Conservation (phyloP, 148 eudicot genomes). For the Camellia japonica region DNA sequence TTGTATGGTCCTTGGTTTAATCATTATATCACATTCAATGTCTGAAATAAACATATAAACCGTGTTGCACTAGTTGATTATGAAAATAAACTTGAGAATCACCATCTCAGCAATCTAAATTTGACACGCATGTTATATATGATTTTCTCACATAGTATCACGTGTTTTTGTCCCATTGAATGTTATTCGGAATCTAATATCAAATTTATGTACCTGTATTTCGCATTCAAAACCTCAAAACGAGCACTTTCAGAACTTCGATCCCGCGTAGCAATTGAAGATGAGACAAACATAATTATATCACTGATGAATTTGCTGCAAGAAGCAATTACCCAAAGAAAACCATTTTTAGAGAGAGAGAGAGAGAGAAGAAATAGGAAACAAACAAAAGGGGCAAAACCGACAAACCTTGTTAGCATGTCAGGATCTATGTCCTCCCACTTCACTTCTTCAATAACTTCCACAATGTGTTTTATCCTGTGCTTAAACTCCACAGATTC, state of each 20-base stretch:
- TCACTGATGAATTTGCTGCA: slow-evolving; percentile 93
- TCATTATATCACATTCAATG: neutral
- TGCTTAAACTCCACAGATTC: slow-evolving; percentile 88
- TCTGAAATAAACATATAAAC: neutral
- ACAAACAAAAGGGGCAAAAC: neutral
- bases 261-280: slow-evolving; percentile 70
- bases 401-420: slow-evolving; percentile 68
- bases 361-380: neutral
- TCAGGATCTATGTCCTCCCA: slow-evolving; percentile 92
- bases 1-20: neutral
- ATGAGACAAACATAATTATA: slow-evolving; percentile 71
- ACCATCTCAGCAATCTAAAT: too few species aligned
- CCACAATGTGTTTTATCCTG: slow-evolving; percentile 75
- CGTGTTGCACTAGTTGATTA: too few species aligned
- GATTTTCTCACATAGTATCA: neutral
- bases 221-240: slow-evolving; percentile 77
- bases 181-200: neutral
- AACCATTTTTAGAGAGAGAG: too few species aligned
- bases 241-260: slow-evolving; percentile 85
- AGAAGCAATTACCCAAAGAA: slow-evolving; percentile 5
- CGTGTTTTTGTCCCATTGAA: neutral
- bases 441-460: slow-evolving; percentile 64
- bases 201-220: slow-evolving; percentile 52
- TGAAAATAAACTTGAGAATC: too few species aligned
- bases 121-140: too few species aligned